Base-by-base conservation (phyloP, 2,329 filamentous ascomycete genomes). In the Fusarium torulosum region DNA sequence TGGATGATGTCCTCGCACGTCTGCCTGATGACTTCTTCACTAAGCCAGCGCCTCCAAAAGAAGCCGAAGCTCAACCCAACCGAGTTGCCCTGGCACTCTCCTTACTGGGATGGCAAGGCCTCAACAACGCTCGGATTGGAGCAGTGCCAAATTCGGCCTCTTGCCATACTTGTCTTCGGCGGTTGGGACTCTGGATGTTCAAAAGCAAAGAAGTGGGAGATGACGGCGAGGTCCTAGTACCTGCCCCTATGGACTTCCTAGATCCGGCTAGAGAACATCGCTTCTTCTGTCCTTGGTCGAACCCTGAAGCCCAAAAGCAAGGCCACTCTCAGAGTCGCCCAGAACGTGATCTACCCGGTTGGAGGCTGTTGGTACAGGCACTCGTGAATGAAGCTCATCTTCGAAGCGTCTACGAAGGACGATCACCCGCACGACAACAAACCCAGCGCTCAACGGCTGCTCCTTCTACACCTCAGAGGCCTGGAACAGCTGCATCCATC, bases 141-240 rank as follows among this genome's bases (percentile, higher is more conserved):
- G 79, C 88, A 2, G 87, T 91, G 21, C 88, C 90, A 40, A 91
- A 93, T 62, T 87, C 95, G 17, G 90, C 92, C 7, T 89, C 89
- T 6, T 99, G 96, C 77, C 86, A 90, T 59, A 92, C 93, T 20
- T 99, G 96, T 76, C 91, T 97, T 74, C 89, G 96, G 60, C 89
- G 94, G 2, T 83, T 98, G 0, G 96, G 96, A 0, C 84, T 99
- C 3, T 99, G 96, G 96, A 91, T 99, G 83, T 98, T 97, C 77
- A 91, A 89, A 74, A 90, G 89, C 77, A 94, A 90, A 77, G 86
- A 88, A 72, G 85, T 91, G 29, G 85, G 87, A 59, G 80, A 82
- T 2, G 78, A 80, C 17, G 84, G 83, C 0, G 78, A 84, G 35
- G 79, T 89, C 11, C 77, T 90, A 13, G 82, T 86, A 6, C 84